Base-by-base conservation (phyloP, 176 grass and related monocot species). In the Avena atlantica region DNA sequence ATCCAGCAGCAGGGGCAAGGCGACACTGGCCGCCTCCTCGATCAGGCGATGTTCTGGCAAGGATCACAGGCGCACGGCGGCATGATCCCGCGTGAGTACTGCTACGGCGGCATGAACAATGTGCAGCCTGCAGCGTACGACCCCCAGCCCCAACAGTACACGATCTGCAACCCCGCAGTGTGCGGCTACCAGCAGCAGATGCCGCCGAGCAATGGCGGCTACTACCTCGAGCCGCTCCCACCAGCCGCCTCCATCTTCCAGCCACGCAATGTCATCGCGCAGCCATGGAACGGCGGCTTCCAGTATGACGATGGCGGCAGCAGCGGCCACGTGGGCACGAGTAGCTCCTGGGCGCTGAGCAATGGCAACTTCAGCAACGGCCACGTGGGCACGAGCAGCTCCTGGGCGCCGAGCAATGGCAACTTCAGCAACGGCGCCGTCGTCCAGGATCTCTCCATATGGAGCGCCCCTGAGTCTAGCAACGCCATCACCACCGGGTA, bases 91-190 rank as follows among this genome's bases (percentile, higher is more conserved):
- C 47, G 10, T 52, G 80, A 34, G 27, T 0, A n/a, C 47, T 15
- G n/a, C 16, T 19, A 23, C 29, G 20, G 4, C 50, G 8, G 25
- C 72, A 29, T 9, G 80, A 53, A 57, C 80, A 9, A 0, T 63
- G 12, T 15, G 80, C 64, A 55, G 79, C 77, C 60, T n/a, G 17
- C 64, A 36, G 47, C 47, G 48, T 82, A 82, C 63, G 19, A 52
- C 8, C 15, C 82, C 58, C 3, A 67, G 6, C 25, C 12, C 25
- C 63, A 34, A 34, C 31, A 66, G 12, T 58, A 31, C 73, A 34
- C 1, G 3, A 5, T 42, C 7, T 58, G 5, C 37, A 59, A 4
- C 17, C 36, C 8, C 19, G 59, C 48, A 2, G 27, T 17, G 61
- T 4, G 74, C 12, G 58, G 68, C 9, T 47, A 42, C 50, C 65